Evolutionary conservation across 192 early-diverging fungal species (phyloP).

Genomic region (Backusella westeae): DNA sequence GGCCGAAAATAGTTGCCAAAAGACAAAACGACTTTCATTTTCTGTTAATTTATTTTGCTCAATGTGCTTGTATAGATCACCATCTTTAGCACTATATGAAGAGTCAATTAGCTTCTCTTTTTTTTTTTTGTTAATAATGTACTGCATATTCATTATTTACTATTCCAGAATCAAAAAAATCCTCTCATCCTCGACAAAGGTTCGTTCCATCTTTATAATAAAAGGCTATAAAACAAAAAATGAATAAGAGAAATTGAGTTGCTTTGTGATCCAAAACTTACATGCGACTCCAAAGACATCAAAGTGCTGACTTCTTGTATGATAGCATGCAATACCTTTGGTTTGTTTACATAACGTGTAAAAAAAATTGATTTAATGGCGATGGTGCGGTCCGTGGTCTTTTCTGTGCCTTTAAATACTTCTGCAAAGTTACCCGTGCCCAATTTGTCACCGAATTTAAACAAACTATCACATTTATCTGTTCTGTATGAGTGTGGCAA

Average conservation of each 20-base stretch:
- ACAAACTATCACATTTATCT: not conserved
- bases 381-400: not conserved
- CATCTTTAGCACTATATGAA: slow-evolving; percentile 69
- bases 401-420: not conserved
- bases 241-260: not conserved
- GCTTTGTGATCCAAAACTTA: not conserved
- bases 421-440: slow-evolving; percentile 6
- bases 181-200: slow-evolving; percentile 2
- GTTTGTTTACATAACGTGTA: not conserved
- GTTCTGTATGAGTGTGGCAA: not conserved
- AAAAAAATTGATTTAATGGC: slow-evolving; percentile 10
- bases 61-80: slow-evolving; percentile 93
- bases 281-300: slow-evolving; percentile 15
- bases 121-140: not conserved
- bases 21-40: slow-evolving; percentile 70
- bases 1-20: slow-evolving; percentile 77
- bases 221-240: slow-evolving; percentile 11
- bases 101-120: not conserved
- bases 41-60: slow-evolving; percentile 74
- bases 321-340: not conserved
- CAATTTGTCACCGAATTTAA: not conserved
- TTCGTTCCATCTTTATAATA: slow-evolving; percentile 12
- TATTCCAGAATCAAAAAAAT: slow-evolving; percentile 22
- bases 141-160: not conserved
- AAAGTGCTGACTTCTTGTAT: slow-evolving; percentile 7